phyloP scores from a whole-genome alignment of 179 eudicot species.

The Drosera spatulata region DNA sequence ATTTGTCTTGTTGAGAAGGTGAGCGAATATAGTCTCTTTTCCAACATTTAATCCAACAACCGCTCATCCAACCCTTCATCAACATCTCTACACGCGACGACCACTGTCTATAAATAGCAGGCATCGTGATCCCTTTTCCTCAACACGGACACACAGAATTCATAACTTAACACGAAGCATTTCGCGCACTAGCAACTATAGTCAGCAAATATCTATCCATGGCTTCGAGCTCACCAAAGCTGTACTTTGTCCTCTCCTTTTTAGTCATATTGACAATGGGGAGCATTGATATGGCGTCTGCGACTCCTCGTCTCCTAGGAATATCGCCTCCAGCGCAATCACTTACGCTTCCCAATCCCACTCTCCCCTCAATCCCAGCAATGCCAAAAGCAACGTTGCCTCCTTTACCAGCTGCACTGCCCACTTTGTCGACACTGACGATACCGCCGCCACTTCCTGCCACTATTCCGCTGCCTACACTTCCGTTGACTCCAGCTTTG shows the following conservation, averaged over 20 bases:
- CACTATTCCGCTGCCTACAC: background rate
- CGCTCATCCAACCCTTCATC: no score
- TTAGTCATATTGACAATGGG: background rate
- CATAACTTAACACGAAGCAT: no score
- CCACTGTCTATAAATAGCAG: no score
- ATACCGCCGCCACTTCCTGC: conserved; percentile 9
- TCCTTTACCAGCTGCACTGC: background rate
- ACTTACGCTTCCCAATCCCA: conserved; percentile 2
- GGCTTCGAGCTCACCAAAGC: background rate
- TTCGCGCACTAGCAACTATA: no score
- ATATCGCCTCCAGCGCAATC: conserved; percentile 1
- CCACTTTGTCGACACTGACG: background rate
- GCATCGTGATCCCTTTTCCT: no score
- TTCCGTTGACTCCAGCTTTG: conserved; percentile 5
- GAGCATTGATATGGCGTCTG: background rate
- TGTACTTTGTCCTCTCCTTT: background rate
- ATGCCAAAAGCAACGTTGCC: conserved; percentile 7
- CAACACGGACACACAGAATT: no score
- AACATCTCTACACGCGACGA: no score
- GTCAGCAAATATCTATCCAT: no score
- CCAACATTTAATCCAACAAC: no score
- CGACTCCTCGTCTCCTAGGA: conserved; percentile 7
- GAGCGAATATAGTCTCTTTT: no score
- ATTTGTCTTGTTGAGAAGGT: no score
- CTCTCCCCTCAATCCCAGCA: conserved; percentile 1